Base-by-base conservation (phyloP, 1,139 yeast genomes). In the Suhomyces taliae region DNA sequence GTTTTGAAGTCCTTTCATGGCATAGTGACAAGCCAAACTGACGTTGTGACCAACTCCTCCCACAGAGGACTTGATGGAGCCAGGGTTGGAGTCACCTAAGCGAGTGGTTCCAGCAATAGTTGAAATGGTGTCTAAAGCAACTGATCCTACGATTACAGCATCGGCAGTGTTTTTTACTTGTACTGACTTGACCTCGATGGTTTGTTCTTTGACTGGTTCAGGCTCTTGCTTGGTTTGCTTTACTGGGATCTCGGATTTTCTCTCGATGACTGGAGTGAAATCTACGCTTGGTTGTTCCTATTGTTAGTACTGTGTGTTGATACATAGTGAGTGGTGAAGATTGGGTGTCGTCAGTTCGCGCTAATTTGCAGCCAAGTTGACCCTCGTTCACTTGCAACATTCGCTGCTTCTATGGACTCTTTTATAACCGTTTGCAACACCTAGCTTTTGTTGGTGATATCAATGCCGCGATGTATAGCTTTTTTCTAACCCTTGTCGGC, bases 31-130 rank as follows among this genome's bases (percentile, higher is more conserved):
- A 0, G 95, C 93, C 15, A 79, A 60, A 0, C 88, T 82, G 14
- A 89, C 82, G 58, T 90, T 90, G 59, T 79, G 84, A 0, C 90
- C 97, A 1, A 90, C 97, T 0, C 97, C 97, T 0, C 97, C 97
- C 8, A 88, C 63, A 0, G 87, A 74, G 6, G 83, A 74, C 2
- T 65, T 57, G 1, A 81, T 74, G 1, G 57, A 60, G 0, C 95
- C 93, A 0, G 95, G 93, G 53, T 87, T 87, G 1, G 96, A 89
- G 47, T 93, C 95, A 5, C 71, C 69, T 54, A 79, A 55, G 24
- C 66, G 60, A 14, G 68, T 58, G 1, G 62, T 58, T 0, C 60
- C 52, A 0, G 53, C 51, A 2, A 81, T 55, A 36, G 70, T 68
- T 41, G 83, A 81, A 4, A 86, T 81, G 2, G 88, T 73, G 59